These are phyloP conservation scores for Schizonepeta tenuifolia DNA, from an alignment of 257 asterid species.

Conservation along the genomic window DNA sequence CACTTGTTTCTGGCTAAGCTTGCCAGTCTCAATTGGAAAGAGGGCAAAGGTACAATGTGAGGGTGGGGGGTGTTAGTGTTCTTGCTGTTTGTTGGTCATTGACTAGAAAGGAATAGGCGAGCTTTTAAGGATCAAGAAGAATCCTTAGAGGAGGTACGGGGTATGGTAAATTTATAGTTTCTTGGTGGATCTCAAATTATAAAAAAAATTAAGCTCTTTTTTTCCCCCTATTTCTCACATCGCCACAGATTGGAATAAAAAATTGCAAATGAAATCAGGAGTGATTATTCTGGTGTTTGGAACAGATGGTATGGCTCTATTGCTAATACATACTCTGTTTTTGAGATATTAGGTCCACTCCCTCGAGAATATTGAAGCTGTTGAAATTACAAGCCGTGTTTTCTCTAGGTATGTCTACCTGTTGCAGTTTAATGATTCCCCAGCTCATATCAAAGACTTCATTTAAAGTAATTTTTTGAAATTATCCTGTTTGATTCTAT, in stretches of 20 bases:
- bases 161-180: background rate
- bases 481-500: constrained; percentile 18
- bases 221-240: background rate
- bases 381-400: constrained; percentile 72
- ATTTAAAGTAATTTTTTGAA: background rate
- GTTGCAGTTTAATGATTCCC: constrained; percentile 17
- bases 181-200: background rate
- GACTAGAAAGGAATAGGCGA: background rate
- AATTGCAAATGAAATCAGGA: background rate
- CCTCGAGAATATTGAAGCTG: constrained; percentile 80
- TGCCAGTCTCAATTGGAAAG: background rate
- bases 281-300: constrained; percentile 14
- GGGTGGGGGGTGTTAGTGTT: background rate
- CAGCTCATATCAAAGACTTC: constrained; percentile 9
- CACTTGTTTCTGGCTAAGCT: background rate
- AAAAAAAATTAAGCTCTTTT: too few species aligned
- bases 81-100: background rate
- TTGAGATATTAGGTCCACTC: constrained; percentile 79
- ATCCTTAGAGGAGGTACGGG: background rate
- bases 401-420: constrained; percentile 66
- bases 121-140: background rate
- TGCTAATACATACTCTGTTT: constrained; percentile 37
- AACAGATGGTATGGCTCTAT: constrained; percentile 17
- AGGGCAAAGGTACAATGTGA: background rate
- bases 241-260: background rate